Evolutionary conservation across 1,284 basidiomycete genomes (phyloP), one percentile per base, ranked within the genome.

Genomic region (Tausonia pullulans): DNA sequence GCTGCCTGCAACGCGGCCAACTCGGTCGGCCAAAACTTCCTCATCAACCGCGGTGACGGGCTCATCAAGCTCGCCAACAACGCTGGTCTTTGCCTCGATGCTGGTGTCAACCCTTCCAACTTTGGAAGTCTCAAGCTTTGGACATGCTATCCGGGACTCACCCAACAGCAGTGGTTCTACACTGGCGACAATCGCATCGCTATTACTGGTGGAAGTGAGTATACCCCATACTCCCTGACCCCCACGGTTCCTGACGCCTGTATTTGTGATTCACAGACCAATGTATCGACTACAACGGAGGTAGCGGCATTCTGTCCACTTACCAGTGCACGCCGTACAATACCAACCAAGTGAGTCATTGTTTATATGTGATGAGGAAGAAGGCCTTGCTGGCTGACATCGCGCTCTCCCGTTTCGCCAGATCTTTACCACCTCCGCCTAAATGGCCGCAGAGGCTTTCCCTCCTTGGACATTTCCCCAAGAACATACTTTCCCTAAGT

Each of bases 51-150:
- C 8, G 48, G 48, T 14, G 48, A 49, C 48, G 48, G 48, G 1
- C 8, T 9, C 9, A 14, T 49, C 48, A 8, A 49, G 14, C 48
- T 49, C 9, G 9, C 8, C 48, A 14, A 14, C 48, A 14, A 8
- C 56, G 9, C 40, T 54, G 53, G 60, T 43, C 67, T 69, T 44
- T 71, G 70, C 52, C 58, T 74, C 9, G 72, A 73, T 59, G 72
- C 72, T n/a, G 71, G 71, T 8, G 58, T 63, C 39, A 68, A 61
- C 60, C 70, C 69, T 9, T 64, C 61, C 7, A 71, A 72, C 68
- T 65, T 67, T 46, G 68, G 67, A 11, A 54, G 61, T 27, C 53
- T 73, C 49, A 71, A 70, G 61, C 51, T 53, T 48, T 67, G 66
- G 66, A 45, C 40, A 5, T 67, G 66, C 66, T 67, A 67, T 53